Base-by-base conservation (phyloP, 768 basidiomycete species). In the Psilocybe cyanescens region DNA sequence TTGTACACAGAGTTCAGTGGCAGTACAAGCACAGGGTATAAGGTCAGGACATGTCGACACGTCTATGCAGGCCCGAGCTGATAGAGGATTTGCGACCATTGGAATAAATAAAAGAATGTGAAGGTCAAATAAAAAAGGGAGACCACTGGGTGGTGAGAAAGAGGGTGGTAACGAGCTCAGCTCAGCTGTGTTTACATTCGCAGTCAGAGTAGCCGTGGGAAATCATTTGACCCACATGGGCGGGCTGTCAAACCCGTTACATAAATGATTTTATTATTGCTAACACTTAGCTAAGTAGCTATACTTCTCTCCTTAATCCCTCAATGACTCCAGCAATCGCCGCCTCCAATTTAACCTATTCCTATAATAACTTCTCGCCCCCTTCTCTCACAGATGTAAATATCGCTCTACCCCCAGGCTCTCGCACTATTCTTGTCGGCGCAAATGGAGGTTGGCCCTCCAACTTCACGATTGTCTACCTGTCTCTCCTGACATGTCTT, bases 391-490 rank as follows among this genome's bases (percentile, higher is more conserved):
- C 76, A 8, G 78, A 89, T 67, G 80, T 98, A 63, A 79, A 79
- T 65, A 76, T 99, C 30, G 66, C 79, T 56, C 83, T 99, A 3
- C 86, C 86, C 2, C 78, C 75, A 16, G 97, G 94, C 1, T 90
- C 90, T 1, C 83, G 96, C 51, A 94, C 92, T 51, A 83, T 99
- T 61, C 77, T 99, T 48, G 79, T 98, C 44, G 97, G 97, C 51
- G 94, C 95, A 19, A 99, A 99, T 72, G 97, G 97, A 76, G 95
- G 95, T 92, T 57, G 62, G 86, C 47, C 19, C 51, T 17, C 37
- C 39, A 52, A 11, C 62, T 63, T 31, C 39, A 35, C 41, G 53
- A 55, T 57, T 16, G 31, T 46, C 57, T 46, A n/a, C 31, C 56
- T 31, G 39, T 65, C 46, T 44, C 53, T 33, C 31, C 58, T 31